Base-by-base conservation (phyloP, 768 basidiomycete species). In the Leccinum uliginosum region DNA sequence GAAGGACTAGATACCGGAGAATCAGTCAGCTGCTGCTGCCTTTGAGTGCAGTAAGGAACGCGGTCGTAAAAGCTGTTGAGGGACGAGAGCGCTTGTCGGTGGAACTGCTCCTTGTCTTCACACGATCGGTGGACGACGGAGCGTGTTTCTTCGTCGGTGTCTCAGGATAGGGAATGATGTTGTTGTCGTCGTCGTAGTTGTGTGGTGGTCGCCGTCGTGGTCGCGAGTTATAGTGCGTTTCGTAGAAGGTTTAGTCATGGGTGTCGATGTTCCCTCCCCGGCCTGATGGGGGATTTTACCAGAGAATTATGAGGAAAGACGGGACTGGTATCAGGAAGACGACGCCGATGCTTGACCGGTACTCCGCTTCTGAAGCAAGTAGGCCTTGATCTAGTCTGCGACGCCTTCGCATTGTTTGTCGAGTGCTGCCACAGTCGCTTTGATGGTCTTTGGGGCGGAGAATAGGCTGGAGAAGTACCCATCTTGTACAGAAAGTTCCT, bases 101-200 rank as follows among this genome's bases (percentile, higher is more conserved):
- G 12, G 64, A 65, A 24, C 17, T 47, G 7, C 51, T 59, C 6
- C 59, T 58, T 11, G 57, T 53, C 17, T 56, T 53, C 45, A 67
- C 67, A n/a, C 32, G 34, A 2, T 58, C 57, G 2, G 53, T 51
- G 24, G 61, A 51, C 6, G 59, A 51, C 30, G 30, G 30, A 32
- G 11, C n/a, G n/a, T 70, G 70, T 61, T 68, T 77, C 59, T 80
- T 80, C 34, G 71, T 73, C 0, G 80, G 80, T 6, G 80, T 75
- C 51, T 72, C 69, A 4, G 76, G 76, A 53, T 75, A 53, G 57
- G 70, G 26, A 23, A 67, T 17, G 10, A 10, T 30, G 11, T 9
- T 30, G 30, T 30, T 4, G 30, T 29, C 11, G 29, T 29, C 29
- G 29, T 29, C 3, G 35, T 6, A 3, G 35, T 17, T 6, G 17